Conservation (phyloP, 305 asterid species). For the Andrographis paniculata region DNA sequence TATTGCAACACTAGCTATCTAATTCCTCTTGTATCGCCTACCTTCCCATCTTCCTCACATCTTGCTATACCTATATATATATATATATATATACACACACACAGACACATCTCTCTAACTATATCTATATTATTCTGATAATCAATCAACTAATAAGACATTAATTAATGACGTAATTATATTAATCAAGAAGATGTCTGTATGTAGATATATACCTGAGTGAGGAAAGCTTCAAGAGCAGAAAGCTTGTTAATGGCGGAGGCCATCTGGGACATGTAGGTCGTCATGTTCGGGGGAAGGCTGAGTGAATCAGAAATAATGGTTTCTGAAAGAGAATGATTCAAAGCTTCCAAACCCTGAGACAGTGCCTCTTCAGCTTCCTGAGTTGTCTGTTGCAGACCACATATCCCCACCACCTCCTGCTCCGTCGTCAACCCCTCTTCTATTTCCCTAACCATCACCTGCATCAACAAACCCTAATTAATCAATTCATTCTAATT, state of each 20-base stretch:
- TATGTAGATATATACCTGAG: slow-evolving; percentile 51
- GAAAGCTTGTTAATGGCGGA: slow-evolving; percentile 56
- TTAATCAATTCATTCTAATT: neutral
- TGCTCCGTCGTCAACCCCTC: slow-evolving; percentile 57
- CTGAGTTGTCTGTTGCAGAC: slow-evolving; percentile 49
- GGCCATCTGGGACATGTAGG: slow-evolving; percentile 59
- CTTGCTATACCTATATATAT: too few species aligned
- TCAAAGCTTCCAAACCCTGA: slow-evolving; percentile 49
- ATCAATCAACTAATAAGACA: too few species aligned
- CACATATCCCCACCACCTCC: slow-evolving; percentile 47
- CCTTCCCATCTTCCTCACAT: too few species aligned
- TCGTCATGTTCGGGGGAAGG: slow-evolving; percentile 32
- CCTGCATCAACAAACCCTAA: slow-evolving; percentile 17
- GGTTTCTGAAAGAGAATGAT: slow-evolving; percentile 45
- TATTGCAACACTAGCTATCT: too few species aligned
- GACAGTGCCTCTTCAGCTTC: slow-evolving; percentile 69
- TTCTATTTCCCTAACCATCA: slow-evolving; percentile 38
- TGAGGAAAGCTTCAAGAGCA: slow-evolving; percentile 43
- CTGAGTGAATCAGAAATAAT: slow-evolving; percentile 39
- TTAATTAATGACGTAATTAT: too few species aligned
- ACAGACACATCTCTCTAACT: too few species aligned
- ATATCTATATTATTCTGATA: too few species aligned
- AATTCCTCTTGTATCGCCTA: too few species aligned
- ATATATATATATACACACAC: too few species aligned
- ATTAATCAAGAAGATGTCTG: too few species aligned